These are phyloP conservation scores for Phytophthora pseudosyringae DNA, from an alignment of 352 stramenopile species.

Conservation along the genomic window DNA sequence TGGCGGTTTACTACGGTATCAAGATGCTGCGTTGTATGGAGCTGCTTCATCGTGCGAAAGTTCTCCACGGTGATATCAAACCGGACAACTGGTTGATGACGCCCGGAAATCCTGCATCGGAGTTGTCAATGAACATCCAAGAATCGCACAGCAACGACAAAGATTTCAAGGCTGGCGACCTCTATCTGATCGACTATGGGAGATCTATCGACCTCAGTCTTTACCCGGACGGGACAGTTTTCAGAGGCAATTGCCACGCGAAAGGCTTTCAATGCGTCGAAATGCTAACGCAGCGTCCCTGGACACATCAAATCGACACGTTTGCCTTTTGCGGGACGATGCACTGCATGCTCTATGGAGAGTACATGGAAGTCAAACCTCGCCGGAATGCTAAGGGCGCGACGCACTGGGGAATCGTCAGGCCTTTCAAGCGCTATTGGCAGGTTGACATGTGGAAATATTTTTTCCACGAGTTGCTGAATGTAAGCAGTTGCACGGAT, in stretches of 20 bases:
- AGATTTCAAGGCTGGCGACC: constrained; percentile 45
- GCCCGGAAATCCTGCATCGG: constrained; percentile 27
- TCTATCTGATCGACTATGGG: constrained; percentile 88
- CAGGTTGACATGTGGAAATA: constrained; percentile 72
- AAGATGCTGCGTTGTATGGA: constrained; percentile 82
- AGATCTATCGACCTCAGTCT: constrained; percentile 75
- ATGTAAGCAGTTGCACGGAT: constrained; percentile 66
- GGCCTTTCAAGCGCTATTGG: constrained; percentile 85
- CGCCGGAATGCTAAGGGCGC: constrained; percentile 30
- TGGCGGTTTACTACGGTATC: constrained; percentile 81
- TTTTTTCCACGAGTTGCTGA: constrained; percentile 77
- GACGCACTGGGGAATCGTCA: constrained; percentile 52
- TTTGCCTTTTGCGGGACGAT: constrained; percentile 81
- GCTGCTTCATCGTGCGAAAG: constrained; percentile 57
- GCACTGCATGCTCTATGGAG: constrained; percentile 86
- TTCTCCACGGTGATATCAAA: constrained; percentile 89
- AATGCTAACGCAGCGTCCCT: constrained; percentile 78
- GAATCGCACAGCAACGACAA: constrained; percentile 6
- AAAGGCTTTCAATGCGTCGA: constrained; percentile 88
- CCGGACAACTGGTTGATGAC: constrained; percentile 88
- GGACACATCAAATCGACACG: constrained; percentile 87
- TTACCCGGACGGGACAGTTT: constrained; percentile 64
- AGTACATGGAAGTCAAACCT: constrained; percentile 81
- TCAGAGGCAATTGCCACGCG: constrained; percentile 79
- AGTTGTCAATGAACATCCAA: constrained; percentile 22